phyloP scores from a whole-genome alignment of 768 basidiomycete genomes.

The Trametes meyenii region DNA sequence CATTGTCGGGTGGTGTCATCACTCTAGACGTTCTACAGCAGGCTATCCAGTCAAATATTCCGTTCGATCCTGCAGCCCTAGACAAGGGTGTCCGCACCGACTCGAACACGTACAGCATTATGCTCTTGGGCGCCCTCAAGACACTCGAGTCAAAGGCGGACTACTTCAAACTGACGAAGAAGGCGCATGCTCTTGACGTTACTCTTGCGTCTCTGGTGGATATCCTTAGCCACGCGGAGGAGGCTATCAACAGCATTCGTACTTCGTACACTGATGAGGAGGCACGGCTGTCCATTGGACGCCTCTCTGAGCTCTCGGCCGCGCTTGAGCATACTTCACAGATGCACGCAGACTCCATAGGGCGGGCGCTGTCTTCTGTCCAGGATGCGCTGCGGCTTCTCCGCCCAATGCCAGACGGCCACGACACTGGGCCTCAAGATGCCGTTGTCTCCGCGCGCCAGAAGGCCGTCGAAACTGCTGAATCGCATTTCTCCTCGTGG shows the following conservation, averaged over 20 bases:
- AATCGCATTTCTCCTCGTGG: constrained; percentile 52
- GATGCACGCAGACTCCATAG: constrained; percentile 41
- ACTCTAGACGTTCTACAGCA: constrained; percentile 40
- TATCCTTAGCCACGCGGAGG: constrained; percentile 38
- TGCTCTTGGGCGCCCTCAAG: constrained; percentile 58
- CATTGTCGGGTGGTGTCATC: constrained; percentile 37
- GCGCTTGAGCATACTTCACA: constrained; percentile 41
- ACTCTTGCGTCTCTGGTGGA: constrained; percentile 41
- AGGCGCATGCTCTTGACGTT: constrained; percentile 56
- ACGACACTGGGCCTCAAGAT: constrained; percentile 50
- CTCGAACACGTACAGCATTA: constrained; percentile 68
- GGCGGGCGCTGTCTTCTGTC: constrained; percentile 53
- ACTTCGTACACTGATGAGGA: constrained; percentile 36
- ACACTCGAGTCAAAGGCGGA: constrained; percentile 49
- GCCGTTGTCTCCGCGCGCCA: constrained; percentile 51
- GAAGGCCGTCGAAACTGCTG: constrained; percentile 53
- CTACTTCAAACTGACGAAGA: constrained; percentile 53
- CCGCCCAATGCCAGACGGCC: constrained; percentile 47
- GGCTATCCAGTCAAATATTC: constrained; percentile 42
- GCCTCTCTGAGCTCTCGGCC: constrained; percentile 41
- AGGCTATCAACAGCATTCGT: constrained; percentile 45
- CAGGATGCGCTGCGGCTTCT: constrained; percentile 59
- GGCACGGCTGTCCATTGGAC: constrained; percentile 34
- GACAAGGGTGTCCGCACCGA: constrained; percentile 71
- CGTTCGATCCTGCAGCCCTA: constrained; percentile 59